These are phyloP conservation scores for Phlyctochytrium bullatum DNA, from an alignment of 192 early-diverging fungal genomes.

Conservation along the genomic window DNA sequence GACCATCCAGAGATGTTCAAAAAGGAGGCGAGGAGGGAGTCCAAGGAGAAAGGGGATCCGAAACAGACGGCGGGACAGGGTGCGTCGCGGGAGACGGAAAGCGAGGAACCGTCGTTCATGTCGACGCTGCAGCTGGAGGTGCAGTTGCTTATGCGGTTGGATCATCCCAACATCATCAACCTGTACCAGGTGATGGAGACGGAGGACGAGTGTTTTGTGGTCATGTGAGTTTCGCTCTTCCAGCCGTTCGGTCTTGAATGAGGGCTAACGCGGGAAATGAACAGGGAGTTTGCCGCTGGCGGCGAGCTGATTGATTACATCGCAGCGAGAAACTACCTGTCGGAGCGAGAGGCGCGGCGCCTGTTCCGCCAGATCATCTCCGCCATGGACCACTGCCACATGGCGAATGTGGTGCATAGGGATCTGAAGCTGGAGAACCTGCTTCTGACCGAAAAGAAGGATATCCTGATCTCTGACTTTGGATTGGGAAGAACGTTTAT, in stretches of 20 bases:
- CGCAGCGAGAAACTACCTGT: constrained; percentile 44
- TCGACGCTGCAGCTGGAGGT: constrained; percentile 54
- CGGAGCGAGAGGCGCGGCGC: constrained; percentile 51
- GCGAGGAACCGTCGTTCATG: constrained; percentile 35
- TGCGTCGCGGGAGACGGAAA: background rate
- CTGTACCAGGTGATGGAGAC: constrained; percentile 62
- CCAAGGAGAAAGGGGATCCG: background rate
- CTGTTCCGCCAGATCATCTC: constrained; percentile 61
- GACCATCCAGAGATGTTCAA: background rate
- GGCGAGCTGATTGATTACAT: constrained; percentile 62
- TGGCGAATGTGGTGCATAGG: constrained; percentile 60
- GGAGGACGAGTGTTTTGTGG: constrained; percentile 61
- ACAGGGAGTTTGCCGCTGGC: constrained; percentile 60
- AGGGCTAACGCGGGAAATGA: background rate
- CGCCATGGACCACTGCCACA: constrained; percentile 63
- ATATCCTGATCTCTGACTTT: constrained; percentile 62
- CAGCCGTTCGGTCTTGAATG: constrained; percentile 15
- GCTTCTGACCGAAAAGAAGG: constrained; percentile 43
- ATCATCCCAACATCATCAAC: constrained; percentile 64
- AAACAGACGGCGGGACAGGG: background rate
- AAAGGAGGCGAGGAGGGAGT: too few species aligned
- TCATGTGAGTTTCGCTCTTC: constrained; percentile 47
- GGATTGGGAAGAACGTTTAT: constrained; percentile 52
- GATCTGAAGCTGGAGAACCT: constrained; percentile 63
- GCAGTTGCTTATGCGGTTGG: constrained; percentile 57